phyloP scores from a whole-genome alignment of 1,284 basidiomycete genomes.

The Melampsora larici-populina region DNA sequence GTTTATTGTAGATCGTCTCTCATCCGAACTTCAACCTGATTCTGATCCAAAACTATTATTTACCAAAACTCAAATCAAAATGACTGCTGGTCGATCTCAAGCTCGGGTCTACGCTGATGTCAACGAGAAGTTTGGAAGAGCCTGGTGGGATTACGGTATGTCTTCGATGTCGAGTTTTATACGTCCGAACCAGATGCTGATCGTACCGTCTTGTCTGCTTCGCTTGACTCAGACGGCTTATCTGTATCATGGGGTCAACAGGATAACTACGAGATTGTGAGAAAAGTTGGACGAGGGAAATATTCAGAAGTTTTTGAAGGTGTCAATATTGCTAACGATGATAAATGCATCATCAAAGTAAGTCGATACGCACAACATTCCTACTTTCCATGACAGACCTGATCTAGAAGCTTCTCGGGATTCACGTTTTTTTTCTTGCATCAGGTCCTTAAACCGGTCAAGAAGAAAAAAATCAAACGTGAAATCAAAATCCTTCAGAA shows the following conservation, averaged over 20 bases:
- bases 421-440: not conserved
- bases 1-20: no score
- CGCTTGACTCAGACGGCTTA: not conserved
- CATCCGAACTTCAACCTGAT: no score
- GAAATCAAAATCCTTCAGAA: conserved; percentile 99
- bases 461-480: conserved; percentile 99
- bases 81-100: conserved; percentile 45
- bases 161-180: conserved; percentile 24
- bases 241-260: conserved; percentile 60
- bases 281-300: conserved; percentile 94
- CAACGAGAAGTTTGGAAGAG: conserved; percentile 61
- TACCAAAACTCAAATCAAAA: not conserved
- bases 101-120: conserved; percentile 62
- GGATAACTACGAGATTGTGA: conserved; percentile 96
- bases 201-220: not conserved
- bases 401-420: not conserved
- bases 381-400: not conserved
- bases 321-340: conserved; percentile 83
- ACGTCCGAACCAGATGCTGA: not conserved
- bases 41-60: no score
- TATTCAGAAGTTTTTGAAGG: conserved; percentile 98
- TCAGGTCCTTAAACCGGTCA: conserved; percentile 88
- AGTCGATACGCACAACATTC: not conserved
- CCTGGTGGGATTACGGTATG: conserved; percentile 65
- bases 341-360: conserved; percentile 92